Percentiles rank a stretch among this genome's conserved stretches.
phyloP scores from a whole-genome alignment of 495 filamentous ascomycete species.

The Monascus purpureus region DNA sequence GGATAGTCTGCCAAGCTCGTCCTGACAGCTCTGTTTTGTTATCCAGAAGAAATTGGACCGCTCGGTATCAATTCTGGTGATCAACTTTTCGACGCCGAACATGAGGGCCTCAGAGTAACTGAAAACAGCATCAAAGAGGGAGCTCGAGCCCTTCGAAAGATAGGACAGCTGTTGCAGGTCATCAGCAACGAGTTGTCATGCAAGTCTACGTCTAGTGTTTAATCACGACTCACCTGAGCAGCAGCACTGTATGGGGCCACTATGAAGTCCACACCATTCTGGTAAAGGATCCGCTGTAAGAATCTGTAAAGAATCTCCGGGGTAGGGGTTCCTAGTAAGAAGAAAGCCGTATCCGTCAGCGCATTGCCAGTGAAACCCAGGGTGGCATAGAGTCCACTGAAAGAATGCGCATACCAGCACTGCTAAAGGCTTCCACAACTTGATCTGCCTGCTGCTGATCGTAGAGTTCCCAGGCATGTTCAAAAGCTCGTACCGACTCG shows the following conservation, averaged over 20 bases:
- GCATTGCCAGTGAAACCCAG: too few relatives aligned
- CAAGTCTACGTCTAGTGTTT: not conserved
- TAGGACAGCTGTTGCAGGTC: constrained; percentile 53
- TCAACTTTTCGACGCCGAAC: constrained; percentile 73
- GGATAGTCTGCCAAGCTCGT: constrained; percentile 51
- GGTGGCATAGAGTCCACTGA: too few relatives aligned
- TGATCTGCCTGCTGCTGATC: constrained; percentile 61
- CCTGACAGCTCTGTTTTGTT: constrained; percentile 53
- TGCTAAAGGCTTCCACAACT: constrained; percentile 71
- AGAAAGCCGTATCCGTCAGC: not conserved
- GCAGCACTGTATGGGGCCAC: constrained; percentile 84
- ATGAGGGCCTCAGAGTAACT: constrained; percentile 79
- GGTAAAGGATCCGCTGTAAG: constrained; percentile 57
- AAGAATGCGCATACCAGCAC: constrained; percentile 65
- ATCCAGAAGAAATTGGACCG: constrained; percentile 53
- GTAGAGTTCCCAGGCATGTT: constrained; percentile 74
- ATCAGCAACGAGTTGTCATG: not conserved
- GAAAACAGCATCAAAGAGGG: constrained; percentile 63
- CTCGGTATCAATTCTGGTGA: constrained; percentile 63
- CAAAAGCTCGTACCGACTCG: constrained; percentile 31
- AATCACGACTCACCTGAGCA: constrained; percentile 63
- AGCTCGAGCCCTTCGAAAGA: constrained; percentile 52
- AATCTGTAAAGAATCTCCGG: constrained; percentile 51
- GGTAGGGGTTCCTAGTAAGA: constrained; percentile 36
- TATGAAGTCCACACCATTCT: constrained; percentile 59